Conservation (phyloP, 306 rosid genomes). For the Casuarina cunninghamiana region DNA sequence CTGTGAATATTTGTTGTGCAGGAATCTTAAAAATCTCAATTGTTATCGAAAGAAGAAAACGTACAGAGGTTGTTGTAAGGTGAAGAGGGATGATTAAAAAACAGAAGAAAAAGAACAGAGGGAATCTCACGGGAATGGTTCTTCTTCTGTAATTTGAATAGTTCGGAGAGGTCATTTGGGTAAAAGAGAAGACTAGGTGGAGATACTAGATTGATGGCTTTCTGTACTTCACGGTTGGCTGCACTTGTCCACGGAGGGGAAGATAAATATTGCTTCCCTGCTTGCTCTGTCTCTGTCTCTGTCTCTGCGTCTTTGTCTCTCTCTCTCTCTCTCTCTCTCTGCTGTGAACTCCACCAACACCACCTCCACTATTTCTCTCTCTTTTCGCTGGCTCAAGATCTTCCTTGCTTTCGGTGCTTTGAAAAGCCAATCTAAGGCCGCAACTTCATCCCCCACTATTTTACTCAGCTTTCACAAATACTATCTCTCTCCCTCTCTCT, state of each 20-base stretch:
- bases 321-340: conserved; percentile 4
- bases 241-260: neutral
- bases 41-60: too few relatives aligned
- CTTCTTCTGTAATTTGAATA: neutral
- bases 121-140: neutral
- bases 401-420: conserved; percentile 47
- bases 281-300: neutral
- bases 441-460: conserved; percentile 18
- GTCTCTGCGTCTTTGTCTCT: conserved; percentile 1
- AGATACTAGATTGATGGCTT: conserved; percentile 21
- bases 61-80: too few relatives aligned
- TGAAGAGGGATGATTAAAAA: too few relatives aligned
- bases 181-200: neutral
- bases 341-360: neutral
- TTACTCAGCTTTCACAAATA: conserved; percentile 8
- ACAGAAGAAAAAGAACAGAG: neutral
- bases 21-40: too few relatives aligned
- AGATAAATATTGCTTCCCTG: conserved; percentile 10
- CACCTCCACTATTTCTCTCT: neutral
- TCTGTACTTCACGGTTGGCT: conserved; percentile 29
- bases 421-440: conserved; percentile 29
- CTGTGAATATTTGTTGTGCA: too few relatives aligned
- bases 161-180: too few relatives aligned
- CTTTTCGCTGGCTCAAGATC: conserved; percentile 34
- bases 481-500: neutral